These are phyloP conservation scores for Kodamaea kaohsiungensis DNA, from an alignment of 805 yeast species.

Conservation along the genomic window DNA sequence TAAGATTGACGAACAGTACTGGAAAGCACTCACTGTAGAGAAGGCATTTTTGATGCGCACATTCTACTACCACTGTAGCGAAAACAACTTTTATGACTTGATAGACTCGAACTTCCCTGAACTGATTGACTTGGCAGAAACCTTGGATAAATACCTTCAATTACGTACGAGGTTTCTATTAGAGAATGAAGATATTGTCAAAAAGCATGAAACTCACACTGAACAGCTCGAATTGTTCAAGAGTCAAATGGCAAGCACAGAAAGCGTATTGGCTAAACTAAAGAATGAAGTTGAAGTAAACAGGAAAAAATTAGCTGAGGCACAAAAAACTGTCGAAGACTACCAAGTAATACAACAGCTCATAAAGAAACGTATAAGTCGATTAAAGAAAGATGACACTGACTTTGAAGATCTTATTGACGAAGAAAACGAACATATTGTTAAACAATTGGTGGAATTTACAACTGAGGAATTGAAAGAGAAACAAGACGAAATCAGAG, in stretches of 20 bases:
- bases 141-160: slow-evolving; percentile 56
- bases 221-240: slow-evolving; percentile 17
- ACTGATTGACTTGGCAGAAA: slow-evolving; percentile 65
- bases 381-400: slow-evolving; percentile 18
- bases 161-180: slow-evolving; percentile 36
- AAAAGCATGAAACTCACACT: slow-evolving; percentile 18
- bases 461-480: slow-evolving; percentile 13
- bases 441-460: slow-evolving; percentile 14
- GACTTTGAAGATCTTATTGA: slow-evolving; percentile 19
- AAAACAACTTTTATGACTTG: slow-evolving; percentile 49
- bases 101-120: slow-evolving; percentile 79
- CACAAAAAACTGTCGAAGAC: slow-evolving; percentile 12
- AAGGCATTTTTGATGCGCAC: slow-evolving; percentile 70
- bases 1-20: slow-evolving; percentile 61
- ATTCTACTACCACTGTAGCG: slow-evolving; percentile 64
- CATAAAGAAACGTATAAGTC: slow-evolving; percentile 16
- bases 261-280: slow-evolving; percentile 17
- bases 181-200: slow-evolving; percentile 22
- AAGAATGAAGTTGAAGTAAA: slow-evolving; percentile 21
- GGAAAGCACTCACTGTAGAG: slow-evolving; percentile 74
- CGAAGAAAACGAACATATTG: slow-evolving; percentile 15
- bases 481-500: slow-evolving; percentile 12
- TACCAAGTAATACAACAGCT: slow-evolving; percentile 15
- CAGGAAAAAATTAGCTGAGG: slow-evolving; percentile 13
- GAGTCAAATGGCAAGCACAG: slow-evolving; percentile 18